These are phyloP conservation scores for Phlebopus sp. DNA, from an alignment of 1,284 basidiomycete species.

Conservation along the genomic window DNA sequence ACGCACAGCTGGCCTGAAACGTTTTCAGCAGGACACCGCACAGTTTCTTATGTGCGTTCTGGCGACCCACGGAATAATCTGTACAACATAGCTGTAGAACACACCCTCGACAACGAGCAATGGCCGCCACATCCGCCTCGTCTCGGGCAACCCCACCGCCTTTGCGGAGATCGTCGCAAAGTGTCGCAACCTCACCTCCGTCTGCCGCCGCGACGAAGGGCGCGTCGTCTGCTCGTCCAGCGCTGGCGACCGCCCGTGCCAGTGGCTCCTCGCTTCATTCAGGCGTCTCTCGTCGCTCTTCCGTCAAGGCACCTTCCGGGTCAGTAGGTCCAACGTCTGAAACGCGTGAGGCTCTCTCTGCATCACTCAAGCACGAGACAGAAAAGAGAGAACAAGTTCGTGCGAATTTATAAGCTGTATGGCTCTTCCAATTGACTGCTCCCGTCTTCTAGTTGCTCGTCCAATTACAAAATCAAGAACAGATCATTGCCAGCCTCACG, in stretches of 20 bases:
- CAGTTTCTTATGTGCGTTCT: background rate
- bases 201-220: conserved; percentile 36
- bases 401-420: conserved; percentile 8
- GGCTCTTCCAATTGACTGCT: conserved; percentile 9
- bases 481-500: conserved; percentile 56
- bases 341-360: conserved; percentile 52
- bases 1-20: conserved; percentile 5
- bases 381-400: conserved; percentile 77
- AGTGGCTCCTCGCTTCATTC: conserved; percentile 41
- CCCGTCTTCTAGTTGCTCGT: conserved; percentile 56
- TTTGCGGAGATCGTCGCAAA: conserved; percentile 38
- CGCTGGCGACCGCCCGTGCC: conserved; percentile 41
- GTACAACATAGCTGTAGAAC: background rate
- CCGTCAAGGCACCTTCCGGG: conserved; percentile 41
- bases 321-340: conserved; percentile 36
- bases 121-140: conserved; percentile 33
- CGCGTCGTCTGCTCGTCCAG: conserved; percentile 47
- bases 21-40: conserved; percentile 2
- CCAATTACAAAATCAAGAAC: conserved; percentile 73
- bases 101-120: conserved; percentile 1
- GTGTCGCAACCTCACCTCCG: conserved; percentile 32
- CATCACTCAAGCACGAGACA: conserved; percentile 68
- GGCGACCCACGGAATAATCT: background rate
- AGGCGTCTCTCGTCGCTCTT: conserved; percentile 46
- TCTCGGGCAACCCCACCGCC: conserved; percentile 43